Evolutionary conservation across 2,329 filamentous ascomycete genomes (phyloP), one percentile per base, ranked within the genome.

Genomic region (Dactylellina sp.): DNA sequence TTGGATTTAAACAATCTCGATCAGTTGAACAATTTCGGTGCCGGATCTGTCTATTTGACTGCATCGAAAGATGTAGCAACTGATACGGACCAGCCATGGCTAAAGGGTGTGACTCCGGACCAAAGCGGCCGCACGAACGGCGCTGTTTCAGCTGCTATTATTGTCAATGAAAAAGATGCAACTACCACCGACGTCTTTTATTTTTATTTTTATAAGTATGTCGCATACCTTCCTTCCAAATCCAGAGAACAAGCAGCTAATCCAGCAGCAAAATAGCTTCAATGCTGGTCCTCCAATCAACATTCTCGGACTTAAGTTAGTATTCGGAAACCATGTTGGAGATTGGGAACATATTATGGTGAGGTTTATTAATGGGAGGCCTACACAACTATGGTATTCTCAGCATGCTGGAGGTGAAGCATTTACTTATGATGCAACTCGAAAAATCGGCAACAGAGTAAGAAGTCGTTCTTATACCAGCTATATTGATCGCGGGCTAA

Each of bases 261-360:
- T 12, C 11, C 12, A 18, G 4, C 16, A 94, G 28, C 84, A 98
- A 98, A 80, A 98, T 97, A 94, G 91, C 77, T 98, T 96, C 84
- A 98, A 99, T 79, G 87, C 97, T 0, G 95, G 95, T 3, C 96
- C 97, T 80, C 91, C 90, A 0, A 32, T 59, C 7, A 32, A 59
- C 20, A 94, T 98, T 0, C 84, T 96, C 60, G 90, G 91, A 65
- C 88, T 97, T 72, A 91, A 94, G 1, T 16, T 55, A 65, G 82
- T 86, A 76, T 84, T 86, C 47, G 84, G 84, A 74, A 84, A 88
- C 78, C 88, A 90, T 78, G 85, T 90, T 28, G 88, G 88, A 7
- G 87, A 89, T 78, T 88, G 86, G 87, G 88, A 89, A 78, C 87
- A 89, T 79, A 88, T 85, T 62, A 89, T 89, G 87, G 82, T 91